Evolutionary conservation across 1,139 yeast species (phyloP), one percentile per base, ranked within the genome.

Genomic region (Hyphopichia khmerensis): DNA sequence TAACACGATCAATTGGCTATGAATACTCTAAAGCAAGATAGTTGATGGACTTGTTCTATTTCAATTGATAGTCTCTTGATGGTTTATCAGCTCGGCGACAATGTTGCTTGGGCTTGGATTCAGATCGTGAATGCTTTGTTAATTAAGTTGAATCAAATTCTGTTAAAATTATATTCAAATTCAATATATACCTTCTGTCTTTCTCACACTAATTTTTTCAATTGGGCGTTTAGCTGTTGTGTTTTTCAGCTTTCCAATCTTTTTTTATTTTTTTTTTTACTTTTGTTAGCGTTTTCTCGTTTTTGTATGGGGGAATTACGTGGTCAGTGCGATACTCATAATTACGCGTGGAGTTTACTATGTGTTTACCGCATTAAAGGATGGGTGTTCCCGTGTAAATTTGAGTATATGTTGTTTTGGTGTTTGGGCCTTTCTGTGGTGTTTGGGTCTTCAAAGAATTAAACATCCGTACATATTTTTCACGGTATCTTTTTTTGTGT

Each of bases 241-340:
- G n/a, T n/a, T 9, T 26, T 26, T 26, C n/a, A 26, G 4, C 10
- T 10, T 36, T 24, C 17, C 15, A 26, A 14, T 38, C 18, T 38
- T 31, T 29, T 38, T 35, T n/a, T 23, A n/a, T 16, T 30, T 14
- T 38, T 21, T 34, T n/a, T n/a, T n/a, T n/a, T n/a, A n/a, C n/a
- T n/a, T n/a, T n/a, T n/a, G n/a, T n/a, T n/a, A n/a, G n/a, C n/a
- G n/a, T n/a, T n/a, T n/a, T n/a, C n/a, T 15, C 16, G 19, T 39
- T 33, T 33, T 35, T 30, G 35, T 26, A 26, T 26, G 29, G 29
- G 24, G 29, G 29, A 26, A 26, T 36, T 41, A 46, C 49, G 49
- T 46, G 49, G 49, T 46, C 49, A 46, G 46, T 42, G 44, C 27
- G 24, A 43, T 40, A 24, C 45, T 35, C 23, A 10, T 17, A 36